Evolutionary conservation across 805 yeast genomes (phyloP).

Genomic region (Metschnikowia aberdeeniae): DNA sequence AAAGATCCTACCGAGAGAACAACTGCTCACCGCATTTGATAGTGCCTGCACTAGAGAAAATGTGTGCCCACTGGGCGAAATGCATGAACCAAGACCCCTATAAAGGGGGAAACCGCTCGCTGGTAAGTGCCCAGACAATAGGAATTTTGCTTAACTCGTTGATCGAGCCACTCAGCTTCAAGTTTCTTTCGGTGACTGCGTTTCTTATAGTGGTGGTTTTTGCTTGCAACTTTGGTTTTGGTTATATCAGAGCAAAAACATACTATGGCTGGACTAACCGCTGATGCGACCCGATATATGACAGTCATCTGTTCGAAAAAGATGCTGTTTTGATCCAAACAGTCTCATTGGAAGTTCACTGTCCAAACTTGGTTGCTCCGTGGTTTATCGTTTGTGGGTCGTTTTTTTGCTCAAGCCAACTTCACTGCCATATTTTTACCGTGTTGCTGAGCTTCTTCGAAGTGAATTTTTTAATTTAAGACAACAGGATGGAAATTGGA

Average conservation of each 20-base stretch:
- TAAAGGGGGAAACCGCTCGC: conserved; percentile 45
- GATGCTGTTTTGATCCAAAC: too few species aligned
- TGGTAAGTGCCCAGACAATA: conserved; percentile 56
- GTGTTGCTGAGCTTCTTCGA: too few species aligned
- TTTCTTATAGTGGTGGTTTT: conserved; percentile 45
- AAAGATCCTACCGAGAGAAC: conserved; percentile 49
- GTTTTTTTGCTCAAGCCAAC: too few species aligned
- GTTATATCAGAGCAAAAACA: conserved; percentile 56
- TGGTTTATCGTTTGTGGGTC: not conserved
- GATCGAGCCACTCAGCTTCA: conserved; percentile 63
- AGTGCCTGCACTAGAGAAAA: conserved; percentile 54
- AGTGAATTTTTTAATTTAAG: too few species aligned
- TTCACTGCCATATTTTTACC: too few species aligned
- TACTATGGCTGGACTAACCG: conserved; percentile 34
- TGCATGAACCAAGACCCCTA: conserved; percentile 62
- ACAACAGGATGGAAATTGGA: too few species aligned
- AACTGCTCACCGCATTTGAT: conserved; percentile 52
- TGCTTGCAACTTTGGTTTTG: conserved; percentile 60
- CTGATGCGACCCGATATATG: not conserved
- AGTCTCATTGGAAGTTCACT: too few species aligned
- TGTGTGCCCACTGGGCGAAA: conserved; percentile 58
- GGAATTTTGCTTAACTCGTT: conserved; percentile 61
- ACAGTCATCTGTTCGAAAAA: too few species aligned
- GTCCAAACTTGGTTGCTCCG: not conserved
- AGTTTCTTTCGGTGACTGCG: conserved; percentile 47